These are phyloP conservation scores for Helenozyma baotianmanensis DNA, from an alignment of 805 yeast species.

Conservation along the genomic window DNA sequence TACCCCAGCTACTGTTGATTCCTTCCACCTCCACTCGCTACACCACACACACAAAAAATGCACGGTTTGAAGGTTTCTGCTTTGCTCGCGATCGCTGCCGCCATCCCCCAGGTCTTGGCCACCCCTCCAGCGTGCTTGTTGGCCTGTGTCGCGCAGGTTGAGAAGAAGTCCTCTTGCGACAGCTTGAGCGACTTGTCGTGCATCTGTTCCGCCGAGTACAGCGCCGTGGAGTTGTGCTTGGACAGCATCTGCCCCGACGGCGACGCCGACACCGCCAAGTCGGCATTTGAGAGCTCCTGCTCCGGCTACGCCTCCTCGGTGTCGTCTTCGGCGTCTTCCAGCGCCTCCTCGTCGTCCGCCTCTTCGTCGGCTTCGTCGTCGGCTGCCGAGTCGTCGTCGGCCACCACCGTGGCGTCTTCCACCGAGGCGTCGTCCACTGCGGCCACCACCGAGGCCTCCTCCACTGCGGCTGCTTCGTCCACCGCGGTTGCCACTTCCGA, in stretches of 20 bases:
- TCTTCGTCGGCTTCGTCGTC: constrained; percentile 7
- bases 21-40: constrained; percentile 2
- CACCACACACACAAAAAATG: constrained; percentile 3
- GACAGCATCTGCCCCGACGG: constrained; percentile 64
- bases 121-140: constrained; percentile 90
- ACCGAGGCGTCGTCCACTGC: constrained; percentile 14
- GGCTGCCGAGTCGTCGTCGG: constrained; percentile 15
- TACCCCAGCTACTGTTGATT: background rate
- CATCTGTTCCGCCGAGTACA: constrained; percentile 56
- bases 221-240: constrained; percentile 59
- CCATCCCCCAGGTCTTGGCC: constrained; percentile 48
- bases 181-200: constrained; percentile 63
- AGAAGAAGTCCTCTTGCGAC: constrained; percentile 51
- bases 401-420: constrained; percentile 18
- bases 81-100: constrained; percentile 31
- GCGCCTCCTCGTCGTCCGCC: constrained; percentile 15
- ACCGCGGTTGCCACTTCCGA: constrained; percentile 10
- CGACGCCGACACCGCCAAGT: constrained; percentile 51
- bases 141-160: constrained; percentile 79
- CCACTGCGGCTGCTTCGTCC: constrained; percentile 6
- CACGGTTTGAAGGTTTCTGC: constrained; percentile 14
- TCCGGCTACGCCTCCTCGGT: constrained; percentile 33
- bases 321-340: constrained; percentile 20
- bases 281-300: constrained; percentile 55
- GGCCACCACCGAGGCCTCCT: constrained; percentile 5